These are phyloP conservation scores for Alternaria dauci DNA, from an alignment of 2,329 filamentous ascomycete genomes.

Conservation along the genomic window DNA sequence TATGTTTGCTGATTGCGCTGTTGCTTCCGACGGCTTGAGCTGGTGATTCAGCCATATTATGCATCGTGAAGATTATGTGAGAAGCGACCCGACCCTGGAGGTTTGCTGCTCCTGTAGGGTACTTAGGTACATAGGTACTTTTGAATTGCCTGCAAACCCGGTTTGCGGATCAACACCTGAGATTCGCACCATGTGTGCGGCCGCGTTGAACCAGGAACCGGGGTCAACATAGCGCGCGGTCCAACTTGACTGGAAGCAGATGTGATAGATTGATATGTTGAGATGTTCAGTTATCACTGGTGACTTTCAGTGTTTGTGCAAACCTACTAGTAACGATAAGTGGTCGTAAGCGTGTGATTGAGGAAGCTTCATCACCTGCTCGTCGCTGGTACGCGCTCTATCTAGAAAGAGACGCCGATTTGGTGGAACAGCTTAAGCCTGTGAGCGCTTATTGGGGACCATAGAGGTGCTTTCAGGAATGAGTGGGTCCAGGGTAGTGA, in stretches of 20 bases:
- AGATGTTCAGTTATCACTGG: not conserved
- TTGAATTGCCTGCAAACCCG: constrained; percentile 25
- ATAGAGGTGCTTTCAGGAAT: not conserved
- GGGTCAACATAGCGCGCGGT: constrained; percentile 6
- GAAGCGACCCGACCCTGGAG: not conserved
- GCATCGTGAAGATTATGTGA: not conserved
- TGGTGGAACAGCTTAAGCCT: constrained; percentile 2
- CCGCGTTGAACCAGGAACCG: constrained; percentile 3
- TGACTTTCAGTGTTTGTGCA: constrained; percentile 15
- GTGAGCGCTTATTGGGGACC: not conserved
- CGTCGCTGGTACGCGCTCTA: not conserved
- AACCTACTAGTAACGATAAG: constrained; percentile 18
- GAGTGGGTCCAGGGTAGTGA: not conserved
- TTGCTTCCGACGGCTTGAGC: not conserved
- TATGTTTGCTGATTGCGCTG: not conserved
- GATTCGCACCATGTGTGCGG: constrained; percentile 13
- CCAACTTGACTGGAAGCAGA: not conserved
- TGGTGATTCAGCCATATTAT: not conserved
- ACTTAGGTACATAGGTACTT: constrained; percentile 27
- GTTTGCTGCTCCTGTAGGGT: constrained; percentile 9
- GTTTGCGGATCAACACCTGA: constrained; percentile 23
- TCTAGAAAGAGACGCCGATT: not conserved
- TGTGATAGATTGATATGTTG: constrained; percentile 11
- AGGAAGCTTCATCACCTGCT: constrained; percentile 10
- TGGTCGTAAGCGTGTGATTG: constrained; percentile 27